Conservation (phyloP, 257 asterid species). For the Solanum arcanum region DNA sequence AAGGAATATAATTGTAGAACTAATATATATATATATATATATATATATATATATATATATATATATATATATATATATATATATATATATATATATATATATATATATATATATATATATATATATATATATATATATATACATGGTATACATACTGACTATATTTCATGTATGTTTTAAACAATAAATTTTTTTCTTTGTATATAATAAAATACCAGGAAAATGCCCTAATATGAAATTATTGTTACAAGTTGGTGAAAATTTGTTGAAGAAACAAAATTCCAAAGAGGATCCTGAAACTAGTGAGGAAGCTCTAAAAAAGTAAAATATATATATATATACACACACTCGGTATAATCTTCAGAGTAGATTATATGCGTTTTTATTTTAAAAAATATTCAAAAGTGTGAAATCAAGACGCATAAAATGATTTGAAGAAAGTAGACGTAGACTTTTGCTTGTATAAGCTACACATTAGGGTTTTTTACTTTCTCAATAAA, state of each 20-base stretch:
- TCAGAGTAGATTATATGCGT: accelerated
- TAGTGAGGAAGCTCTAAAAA: constrained; percentile 1
- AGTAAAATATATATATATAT: not conserved
- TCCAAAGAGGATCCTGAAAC: not conserved
- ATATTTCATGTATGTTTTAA: not conserved
- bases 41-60: no score
- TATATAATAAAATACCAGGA: not conserved
- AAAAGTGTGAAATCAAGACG: no score
- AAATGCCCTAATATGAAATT: not conserved
- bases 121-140: no score
- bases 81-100: no score
- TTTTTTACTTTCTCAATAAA: not conserved
- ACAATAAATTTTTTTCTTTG: not conserved
- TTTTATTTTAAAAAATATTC: no score
- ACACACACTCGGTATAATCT: no score
- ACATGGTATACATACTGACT: no score
- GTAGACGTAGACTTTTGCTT: not conserved
- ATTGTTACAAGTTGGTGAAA: constrained; percentile 1
- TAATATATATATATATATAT: no score
- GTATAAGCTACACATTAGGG: not conserved
- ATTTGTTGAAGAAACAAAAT: not conserved
- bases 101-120: no score
- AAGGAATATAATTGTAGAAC: no score
- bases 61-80: no score
- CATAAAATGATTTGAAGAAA: no score